Base-by-base conservation (phyloP, 352 stramenopile genomes). In the Globisporangium middletonii region DNA sequence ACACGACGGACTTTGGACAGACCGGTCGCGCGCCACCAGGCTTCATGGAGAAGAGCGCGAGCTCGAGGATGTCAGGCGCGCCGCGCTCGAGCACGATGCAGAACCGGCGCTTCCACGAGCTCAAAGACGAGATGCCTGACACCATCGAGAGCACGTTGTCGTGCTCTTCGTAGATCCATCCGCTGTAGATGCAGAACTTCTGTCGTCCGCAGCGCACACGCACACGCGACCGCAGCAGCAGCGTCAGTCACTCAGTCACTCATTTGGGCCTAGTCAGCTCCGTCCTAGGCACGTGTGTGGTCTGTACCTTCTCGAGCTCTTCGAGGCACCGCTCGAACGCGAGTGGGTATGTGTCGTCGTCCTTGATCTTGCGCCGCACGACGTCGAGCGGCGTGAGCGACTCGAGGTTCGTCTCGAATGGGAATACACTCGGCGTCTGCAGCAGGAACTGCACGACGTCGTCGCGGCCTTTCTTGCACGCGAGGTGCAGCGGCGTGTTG, bases 41-140 rank as follows among this genome's bases (percentile, higher is more conserved):
- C 45, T 73, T 66, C 67, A 85, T 77, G 23, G 62, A 73, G 45
- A 89, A 92, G 11, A 92, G 71, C 27, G 79, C 80, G n/a, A 92
- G 61, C 65, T 94, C 82, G 7, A 92, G 55, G 0, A 88, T 59
- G 16, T 82, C 68, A 0, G 71, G 73, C 0, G 84, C 62, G 3
- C 79, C 82, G 43, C 80, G 77, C 47, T 85, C 69, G 16, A 94
- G 60, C 2, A 92, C 82, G 23, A 94, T 77, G 43, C 80, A 89
- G 54, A 86, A 83, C 23, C 73, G 64, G 2, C 28, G 38, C 62
- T 33, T 83, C 79, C 79, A 89, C 18, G 77, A 89, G 48, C 84
- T 78, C 23, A 89, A 64, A 26, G 77, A 79, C 45, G 75, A 77
- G 33, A 86, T 69, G 1, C 79, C 72, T 4, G 77, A 85, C 19